Evolutionary conservation across 73 alveolate species (phyloP).

Genomic region (Paramecium sexaurelia): DNA sequence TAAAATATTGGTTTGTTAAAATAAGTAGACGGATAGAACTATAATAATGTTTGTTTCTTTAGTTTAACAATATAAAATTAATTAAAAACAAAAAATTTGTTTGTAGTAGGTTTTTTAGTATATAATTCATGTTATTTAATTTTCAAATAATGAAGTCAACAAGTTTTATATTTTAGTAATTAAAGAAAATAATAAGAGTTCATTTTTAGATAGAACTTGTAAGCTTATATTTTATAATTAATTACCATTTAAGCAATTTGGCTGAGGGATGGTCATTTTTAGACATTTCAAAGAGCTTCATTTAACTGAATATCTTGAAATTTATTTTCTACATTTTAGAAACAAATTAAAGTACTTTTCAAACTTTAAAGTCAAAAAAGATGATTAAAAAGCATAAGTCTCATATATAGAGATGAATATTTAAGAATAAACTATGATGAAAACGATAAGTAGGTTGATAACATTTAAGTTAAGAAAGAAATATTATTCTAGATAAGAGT

Average conservation of each 20-base stretch:
- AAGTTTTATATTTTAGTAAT: background rate
- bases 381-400: background rate
- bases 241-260: background rate
- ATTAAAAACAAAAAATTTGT: background rate
- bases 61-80: background rate
- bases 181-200: background rate
- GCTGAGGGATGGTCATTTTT: background rate
- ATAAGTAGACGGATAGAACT: background rate
- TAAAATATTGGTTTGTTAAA: background rate
- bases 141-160: background rate
- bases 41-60: background rate
- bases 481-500: background rate
- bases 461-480: background rate
- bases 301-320: background rate
- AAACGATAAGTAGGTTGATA: background rate
- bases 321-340: background rate
- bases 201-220: background rate
- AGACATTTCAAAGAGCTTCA: slow-evolving; percentile 19
- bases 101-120: background rate
- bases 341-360: background rate
- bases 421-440: background rate
- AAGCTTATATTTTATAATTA: background rate
- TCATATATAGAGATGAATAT: background rate
- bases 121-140: background rate
- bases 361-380: background rate